phyloP scores from a whole-genome alignment of 2,329 filamentous ascomycete genomes.

The Cryphonectria japonica region DNA sequence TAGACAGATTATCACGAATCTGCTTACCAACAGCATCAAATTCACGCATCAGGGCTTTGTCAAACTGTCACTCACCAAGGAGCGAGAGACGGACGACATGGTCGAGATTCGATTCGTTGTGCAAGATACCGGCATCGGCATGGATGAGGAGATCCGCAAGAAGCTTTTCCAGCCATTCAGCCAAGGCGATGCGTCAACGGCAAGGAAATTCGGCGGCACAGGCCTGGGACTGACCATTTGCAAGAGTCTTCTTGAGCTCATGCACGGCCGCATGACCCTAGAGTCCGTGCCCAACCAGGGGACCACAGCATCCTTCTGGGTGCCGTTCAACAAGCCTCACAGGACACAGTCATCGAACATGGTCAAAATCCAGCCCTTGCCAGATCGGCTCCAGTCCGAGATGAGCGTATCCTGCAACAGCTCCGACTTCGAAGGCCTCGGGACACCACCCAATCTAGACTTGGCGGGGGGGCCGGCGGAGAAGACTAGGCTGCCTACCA shows the following conservation, averaged over 20 bases:
- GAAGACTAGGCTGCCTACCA: constrained; percentile 36
- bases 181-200: constrained; percentile 80
- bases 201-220: constrained; percentile 77
- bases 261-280: constrained; percentile 75
- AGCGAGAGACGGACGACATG: constrained; percentile 65
- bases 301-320: constrained; percentile 76
- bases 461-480: constrained; percentile 32
- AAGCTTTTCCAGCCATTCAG: constrained; percentile 80
- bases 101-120: constrained; percentile 73
- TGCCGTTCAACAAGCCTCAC: constrained; percentile 75
- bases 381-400: constrained; percentile 68
- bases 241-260: constrained; percentile 78
- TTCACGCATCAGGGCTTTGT: constrained; percentile 73
- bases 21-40: constrained; percentile 64
- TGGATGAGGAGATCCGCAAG: constrained; percentile 75
- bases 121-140: constrained; percentile 80
- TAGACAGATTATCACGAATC: constrained; percentile 65
- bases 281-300: constrained; percentile 69
- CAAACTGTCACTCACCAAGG: constrained; percentile 66
- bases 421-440: constrained; percentile 61
- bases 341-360: constrained; percentile 52
- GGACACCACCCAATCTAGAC: constrained; percentile 43
- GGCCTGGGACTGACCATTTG: constrained; percentile 79
- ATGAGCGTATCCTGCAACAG: constrained; percentile 68
- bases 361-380: constrained; percentile 65